Conservation (phyloP, 345 rosid species). For the Angophora floribunda region DNA sequence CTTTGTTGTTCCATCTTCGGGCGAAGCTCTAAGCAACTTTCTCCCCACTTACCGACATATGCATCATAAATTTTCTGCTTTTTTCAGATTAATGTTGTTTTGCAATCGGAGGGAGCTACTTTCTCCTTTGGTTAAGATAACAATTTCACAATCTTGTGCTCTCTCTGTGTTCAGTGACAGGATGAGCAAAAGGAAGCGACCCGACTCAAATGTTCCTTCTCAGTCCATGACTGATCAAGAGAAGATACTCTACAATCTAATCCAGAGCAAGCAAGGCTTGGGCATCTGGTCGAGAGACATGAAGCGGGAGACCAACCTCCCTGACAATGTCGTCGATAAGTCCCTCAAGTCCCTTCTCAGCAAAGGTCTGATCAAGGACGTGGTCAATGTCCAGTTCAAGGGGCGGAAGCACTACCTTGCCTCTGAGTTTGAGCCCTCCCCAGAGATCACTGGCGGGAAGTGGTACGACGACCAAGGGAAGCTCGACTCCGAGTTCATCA, state of each 20-base stretch:
- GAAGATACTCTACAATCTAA: conserved; percentile 21
- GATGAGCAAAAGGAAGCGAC: conserved; percentile 49
- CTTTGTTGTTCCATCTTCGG: neutral
- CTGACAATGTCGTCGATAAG: conserved; percentile 17
- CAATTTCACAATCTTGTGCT: neutral
- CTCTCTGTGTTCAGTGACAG: neutral
- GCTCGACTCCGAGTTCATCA: conserved; percentile 37
- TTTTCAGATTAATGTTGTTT: neutral
- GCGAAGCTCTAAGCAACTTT: neutral
- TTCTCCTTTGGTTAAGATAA: neutral
- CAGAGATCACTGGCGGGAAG: conserved; percentile 66
- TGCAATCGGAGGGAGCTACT: neutral
- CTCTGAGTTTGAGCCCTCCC: conserved; percentile 49
- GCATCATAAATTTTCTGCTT: neutral
- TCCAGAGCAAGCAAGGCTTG: conserved; percentile 44
- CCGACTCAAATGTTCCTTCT: conserved; percentile 19
- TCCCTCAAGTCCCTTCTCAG: conserved; percentile 28
- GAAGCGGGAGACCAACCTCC: conserved; percentile 32
- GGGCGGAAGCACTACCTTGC: conserved; percentile 51
- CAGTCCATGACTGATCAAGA: conserved; percentile 42
- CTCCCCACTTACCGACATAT: neutral
- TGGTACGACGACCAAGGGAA: conserved; percentile 56
- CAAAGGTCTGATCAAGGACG: conserved; percentile 49
- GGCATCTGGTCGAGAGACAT: conserved; percentile 46
- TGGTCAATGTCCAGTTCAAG: conserved; percentile 48